A percentile compares a stretch with the other conserved stretches of the same genome.
phyloP scores from a whole-genome alignment of 2,329 filamentous ascomycete species.

The Ciborinia camelliae region DNA sequence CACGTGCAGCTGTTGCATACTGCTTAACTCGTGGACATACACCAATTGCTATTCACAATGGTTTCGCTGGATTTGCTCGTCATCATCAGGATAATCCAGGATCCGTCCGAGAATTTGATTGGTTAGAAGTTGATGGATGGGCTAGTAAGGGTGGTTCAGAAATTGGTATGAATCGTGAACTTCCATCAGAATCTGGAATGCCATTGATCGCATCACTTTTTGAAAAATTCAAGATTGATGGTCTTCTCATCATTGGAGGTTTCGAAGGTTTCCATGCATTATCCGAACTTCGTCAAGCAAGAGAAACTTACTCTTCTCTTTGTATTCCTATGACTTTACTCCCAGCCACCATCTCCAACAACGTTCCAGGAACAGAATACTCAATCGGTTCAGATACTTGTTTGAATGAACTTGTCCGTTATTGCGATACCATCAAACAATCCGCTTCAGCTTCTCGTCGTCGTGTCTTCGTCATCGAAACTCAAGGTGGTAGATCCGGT shows the following conservation, averaged over 20 bases:
- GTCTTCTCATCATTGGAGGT: constrained; percentile 85
- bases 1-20: constrained; percentile 88
- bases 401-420: constrained; percentile 88
- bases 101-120: constrained; percentile 79
- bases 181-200: constrained; percentile 82
- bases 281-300: constrained; percentile 78
- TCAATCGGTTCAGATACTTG: constrained; percentile 96
- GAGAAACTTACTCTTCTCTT: constrained; percentile 75
- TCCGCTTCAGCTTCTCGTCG: constrained; percentile 91
- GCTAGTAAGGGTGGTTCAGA: constrained; percentile 95
- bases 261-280: constrained; percentile 96
- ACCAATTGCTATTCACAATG: constrained; percentile 90
- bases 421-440: constrained; percentile 97
- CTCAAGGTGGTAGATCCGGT: constrained; percentile 89
- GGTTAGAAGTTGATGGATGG: constrained; percentile 94
- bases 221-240: constrained; percentile 83
- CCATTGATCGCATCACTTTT: constrained; percentile 79
- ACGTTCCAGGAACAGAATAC: constrained; percentile 96
- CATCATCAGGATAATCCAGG: constrained; percentile 85
- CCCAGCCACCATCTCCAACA: constrained; percentile 98
- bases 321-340: constrained; percentile 90
- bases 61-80: constrained; percentile 88
- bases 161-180: constrained; percentile 93
- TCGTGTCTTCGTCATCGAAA: constrained; percentile 96
- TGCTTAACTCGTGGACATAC: constrained; percentile 90